phyloP scores from a whole-genome alignment of 1,139 yeast genomes.

The Pneumocystis wakefieldiae region DNA sequence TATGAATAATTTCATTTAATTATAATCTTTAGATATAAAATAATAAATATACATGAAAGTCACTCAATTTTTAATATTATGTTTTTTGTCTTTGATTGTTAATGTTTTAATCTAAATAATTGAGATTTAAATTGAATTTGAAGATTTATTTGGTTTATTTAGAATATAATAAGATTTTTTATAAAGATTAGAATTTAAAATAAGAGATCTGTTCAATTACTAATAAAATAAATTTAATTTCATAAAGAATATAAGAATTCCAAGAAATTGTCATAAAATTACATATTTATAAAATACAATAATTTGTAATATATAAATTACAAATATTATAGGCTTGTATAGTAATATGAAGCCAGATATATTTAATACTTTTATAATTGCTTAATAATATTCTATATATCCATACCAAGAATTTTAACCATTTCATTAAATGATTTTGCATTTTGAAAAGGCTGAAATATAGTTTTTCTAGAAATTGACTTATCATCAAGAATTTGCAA shows the following conservation, averaged over 20 bases:
- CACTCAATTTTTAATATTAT: too few relatives aligned
- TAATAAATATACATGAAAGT: too few relatives aligned
- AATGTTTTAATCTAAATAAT: background rate
- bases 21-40: background rate
- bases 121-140: background rate
- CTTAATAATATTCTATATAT: background rate
- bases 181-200: too few relatives aligned
- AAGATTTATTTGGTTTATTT: background rate
- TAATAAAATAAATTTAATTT: background rate
- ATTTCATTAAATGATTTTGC: conserved; percentile 44
- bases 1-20: background rate
- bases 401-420: conserved; percentile 16
- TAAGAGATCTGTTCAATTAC: background rate
- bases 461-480: conserved; percentile 25
- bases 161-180: background rate
- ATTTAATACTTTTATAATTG: background rate
- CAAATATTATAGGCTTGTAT: background rate
- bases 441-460: conserved; percentile 43
- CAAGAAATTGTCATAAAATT: background rate
- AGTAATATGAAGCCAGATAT: background rate
- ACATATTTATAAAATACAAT: background rate
- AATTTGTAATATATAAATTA: background rate
- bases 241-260: background rate
- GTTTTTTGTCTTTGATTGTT: background rate
- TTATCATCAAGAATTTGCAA: conserved; percentile 71